These are phyloP conservation scores for Antitrichia curtipendula DNA, from an alignment of 225 moss, liverwort and hornwort genomes.

Conservation along the genomic window DNA sequence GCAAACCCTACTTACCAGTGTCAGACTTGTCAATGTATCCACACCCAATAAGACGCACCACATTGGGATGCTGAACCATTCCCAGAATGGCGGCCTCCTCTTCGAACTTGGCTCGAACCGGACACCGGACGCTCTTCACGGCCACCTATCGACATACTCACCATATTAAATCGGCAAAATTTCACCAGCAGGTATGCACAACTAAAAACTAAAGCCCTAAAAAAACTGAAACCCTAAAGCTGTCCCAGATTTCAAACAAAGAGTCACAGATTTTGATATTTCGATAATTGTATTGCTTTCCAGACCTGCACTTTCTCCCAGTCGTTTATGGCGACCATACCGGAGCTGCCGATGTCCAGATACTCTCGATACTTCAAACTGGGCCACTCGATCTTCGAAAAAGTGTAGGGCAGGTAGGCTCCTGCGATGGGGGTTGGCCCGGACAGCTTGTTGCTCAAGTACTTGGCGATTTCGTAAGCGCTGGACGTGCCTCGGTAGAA, in stretches of 20 bases:
- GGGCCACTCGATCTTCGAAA: not conserved
- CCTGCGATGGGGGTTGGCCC: not conserved
- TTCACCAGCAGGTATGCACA: not conserved
- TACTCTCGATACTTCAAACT: not conserved
- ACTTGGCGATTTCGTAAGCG: not conserved
- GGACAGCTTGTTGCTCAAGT: not conserved
- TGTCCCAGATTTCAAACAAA: not conserved
- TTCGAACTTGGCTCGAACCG: not conserved
- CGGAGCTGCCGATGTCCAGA: constrained; percentile 1
- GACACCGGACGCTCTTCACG: not conserved
- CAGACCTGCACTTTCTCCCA: not conserved
- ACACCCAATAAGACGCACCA: constrained; percentile 1
- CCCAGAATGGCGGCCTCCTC: constrained; percentile 6
- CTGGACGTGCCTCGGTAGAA: not conserved
- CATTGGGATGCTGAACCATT: constrained; percentile 15
- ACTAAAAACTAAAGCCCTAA: not conserved
- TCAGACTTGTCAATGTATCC: not conserved
- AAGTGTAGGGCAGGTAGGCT: not conserved
- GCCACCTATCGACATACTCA: not conserved
- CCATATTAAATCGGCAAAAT: not conserved
- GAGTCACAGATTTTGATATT: not conserved
- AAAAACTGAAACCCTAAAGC: not conserved
- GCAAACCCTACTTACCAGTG: not conserved
- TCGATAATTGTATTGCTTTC: not conserved
- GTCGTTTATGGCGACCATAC: not conserved